Conservation (phyloP, 1,139 yeast genomes). For the Kluyveromyces marxianus region DNA sequence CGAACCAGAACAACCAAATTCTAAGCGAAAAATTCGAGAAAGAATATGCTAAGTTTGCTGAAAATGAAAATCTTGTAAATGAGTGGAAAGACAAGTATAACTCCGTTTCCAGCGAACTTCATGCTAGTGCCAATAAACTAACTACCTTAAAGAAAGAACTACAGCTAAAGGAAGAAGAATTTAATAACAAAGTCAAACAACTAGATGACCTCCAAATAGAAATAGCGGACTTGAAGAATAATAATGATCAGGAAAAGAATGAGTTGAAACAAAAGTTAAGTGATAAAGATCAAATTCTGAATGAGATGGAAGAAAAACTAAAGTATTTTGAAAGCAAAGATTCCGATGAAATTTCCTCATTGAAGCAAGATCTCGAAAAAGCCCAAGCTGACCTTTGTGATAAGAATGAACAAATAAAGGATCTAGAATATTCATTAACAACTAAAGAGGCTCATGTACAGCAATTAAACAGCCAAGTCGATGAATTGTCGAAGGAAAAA, state of each 20-base stretch:
- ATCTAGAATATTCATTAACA: not conserved
- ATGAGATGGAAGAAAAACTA: slow-evolving; percentile 30
- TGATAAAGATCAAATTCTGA: slow-evolving; percentile 18
- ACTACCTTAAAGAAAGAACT: slow-evolving; percentile 5
- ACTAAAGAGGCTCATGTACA: slow-evolving; percentile 1
- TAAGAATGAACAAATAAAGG: not conserved
- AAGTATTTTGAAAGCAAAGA: slow-evolving; percentile 39
- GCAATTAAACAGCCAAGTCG: not conserved
- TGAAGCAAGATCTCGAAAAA: not conserved
- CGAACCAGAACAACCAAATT: slow-evolving; percentile 26
- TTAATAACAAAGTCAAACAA: slow-evolving; percentile 1
- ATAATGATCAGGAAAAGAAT: slow-evolving; percentile 20
- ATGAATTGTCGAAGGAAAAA: not conserved
- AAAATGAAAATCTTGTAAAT: slow-evolving; percentile 3
- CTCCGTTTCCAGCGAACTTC: not conserved
- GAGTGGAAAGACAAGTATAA: slow-evolving; percentile 6
- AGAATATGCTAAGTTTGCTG: slow-evolving; percentile 7
- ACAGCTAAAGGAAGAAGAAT: slow-evolving; percentile 4
- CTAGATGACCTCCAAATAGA: slow-evolving; percentile 4
- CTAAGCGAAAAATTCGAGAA: slow-evolving; percentile 26
- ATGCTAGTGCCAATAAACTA: not conserved
- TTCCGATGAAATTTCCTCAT: not conserved
- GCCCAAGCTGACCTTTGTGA: not conserved
- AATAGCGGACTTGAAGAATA: slow-evolving; percentile 7
- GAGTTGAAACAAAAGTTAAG: not conserved